Conservation (phyloP, 768 basidiomycete genomes). For the Leucocoprinus leucothites region DNA sequence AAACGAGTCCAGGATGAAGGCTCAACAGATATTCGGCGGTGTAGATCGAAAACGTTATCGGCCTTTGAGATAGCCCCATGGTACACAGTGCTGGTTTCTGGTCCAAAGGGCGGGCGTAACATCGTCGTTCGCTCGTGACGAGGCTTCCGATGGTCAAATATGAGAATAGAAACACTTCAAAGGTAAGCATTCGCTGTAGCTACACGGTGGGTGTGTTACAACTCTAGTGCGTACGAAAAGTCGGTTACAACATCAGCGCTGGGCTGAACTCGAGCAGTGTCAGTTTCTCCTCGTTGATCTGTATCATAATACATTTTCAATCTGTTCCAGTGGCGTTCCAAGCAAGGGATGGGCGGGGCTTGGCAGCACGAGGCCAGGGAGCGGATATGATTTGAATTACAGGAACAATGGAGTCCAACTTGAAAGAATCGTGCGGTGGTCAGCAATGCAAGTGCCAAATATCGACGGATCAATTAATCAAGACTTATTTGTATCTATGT, state of each 20-base stretch:
- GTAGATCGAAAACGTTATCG: background rate
- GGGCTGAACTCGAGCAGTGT: too few species aligned
- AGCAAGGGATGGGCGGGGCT: background rate
- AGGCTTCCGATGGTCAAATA: too few species aligned
- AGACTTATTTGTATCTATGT: conserved; percentile 1
- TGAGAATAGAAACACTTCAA: too few species aligned
- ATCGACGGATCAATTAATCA: background rate
- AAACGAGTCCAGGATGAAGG: background rate
- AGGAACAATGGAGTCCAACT: too few species aligned
- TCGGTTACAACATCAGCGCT: too few species aligned
- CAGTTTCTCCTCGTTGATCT: background rate
- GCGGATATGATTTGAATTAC: background rate
- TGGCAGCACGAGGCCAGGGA: too few species aligned
- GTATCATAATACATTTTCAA: background rate
- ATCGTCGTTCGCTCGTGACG: too few species aligned
- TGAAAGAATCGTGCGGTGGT: too few species aligned
- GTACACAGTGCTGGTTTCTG: background rate
- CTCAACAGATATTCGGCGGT: background rate
- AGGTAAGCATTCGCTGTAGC: too few species aligned
- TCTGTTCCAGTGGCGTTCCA: background rate
- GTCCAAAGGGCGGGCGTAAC: background rate
- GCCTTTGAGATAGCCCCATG: background rate
- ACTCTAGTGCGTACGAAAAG: too few species aligned
- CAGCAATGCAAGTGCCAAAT: too few species aligned
- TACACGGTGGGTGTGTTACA: too few species aligned